Conservation (phyloP, 169 alveolate species). For the Plasmodium sp. region DNA sequence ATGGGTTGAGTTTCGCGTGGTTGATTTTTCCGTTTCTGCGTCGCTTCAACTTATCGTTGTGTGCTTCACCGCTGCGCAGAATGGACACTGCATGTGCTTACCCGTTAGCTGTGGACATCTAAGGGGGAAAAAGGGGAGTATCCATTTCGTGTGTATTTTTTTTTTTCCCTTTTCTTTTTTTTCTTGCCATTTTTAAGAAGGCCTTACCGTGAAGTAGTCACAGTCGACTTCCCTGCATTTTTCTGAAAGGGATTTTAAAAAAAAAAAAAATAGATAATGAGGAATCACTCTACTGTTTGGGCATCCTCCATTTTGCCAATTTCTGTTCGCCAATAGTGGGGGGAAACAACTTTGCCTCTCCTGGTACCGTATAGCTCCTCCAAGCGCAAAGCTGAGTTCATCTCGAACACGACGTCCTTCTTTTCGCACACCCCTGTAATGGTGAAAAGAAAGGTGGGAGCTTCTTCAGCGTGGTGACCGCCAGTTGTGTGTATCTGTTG, state of each 20-base stretch:
- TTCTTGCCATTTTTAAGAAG: neutral
- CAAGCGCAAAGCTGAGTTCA: conserved; percentile 31
- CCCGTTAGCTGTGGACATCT: conserved; percentile 76
- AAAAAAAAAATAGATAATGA: neutral
- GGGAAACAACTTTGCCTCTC: neutral
- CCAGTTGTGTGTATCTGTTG: neutral
- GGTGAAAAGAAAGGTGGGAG: neutral
- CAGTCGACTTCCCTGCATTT: conserved; percentile 52
- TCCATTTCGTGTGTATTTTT: neutral
- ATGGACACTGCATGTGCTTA: conserved; percentile 13
- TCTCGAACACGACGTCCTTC: conserved; percentile 46
- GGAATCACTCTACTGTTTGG: neutral
- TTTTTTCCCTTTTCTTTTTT: neutral
- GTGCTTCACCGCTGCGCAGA: neutral
- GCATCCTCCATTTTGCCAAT: neutral
- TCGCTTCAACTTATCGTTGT: neutral
- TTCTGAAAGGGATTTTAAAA: conserved; percentile 23
- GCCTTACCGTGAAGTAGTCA: conserved; percentile 70
- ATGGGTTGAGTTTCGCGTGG: neutral
- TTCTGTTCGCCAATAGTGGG: neutral
- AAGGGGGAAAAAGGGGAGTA: conserved; percentile 3
- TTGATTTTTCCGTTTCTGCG: neutral
- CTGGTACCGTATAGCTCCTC: conserved; percentile 57
- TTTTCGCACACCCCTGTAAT: conserved; percentile 71
- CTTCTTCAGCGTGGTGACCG: neutral